Conservation (phyloP, 1,284 basidiomycete species). For the Ustilago trichophora region DNA sequence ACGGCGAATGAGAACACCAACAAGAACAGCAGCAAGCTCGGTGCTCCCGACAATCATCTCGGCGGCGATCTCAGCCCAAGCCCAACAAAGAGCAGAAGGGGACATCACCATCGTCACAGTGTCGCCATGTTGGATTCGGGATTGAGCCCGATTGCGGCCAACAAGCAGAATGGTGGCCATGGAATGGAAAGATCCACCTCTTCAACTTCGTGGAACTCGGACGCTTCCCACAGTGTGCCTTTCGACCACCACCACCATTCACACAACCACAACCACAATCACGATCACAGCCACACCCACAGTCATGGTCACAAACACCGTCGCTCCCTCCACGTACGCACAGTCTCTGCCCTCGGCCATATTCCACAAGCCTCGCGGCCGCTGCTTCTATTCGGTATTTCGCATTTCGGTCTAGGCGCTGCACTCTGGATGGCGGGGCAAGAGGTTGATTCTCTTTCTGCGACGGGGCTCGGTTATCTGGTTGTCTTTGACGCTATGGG, state of each 20-base stretch:
- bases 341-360: constrained; percentile 51
- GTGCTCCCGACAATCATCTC: constrained; percentile 5
- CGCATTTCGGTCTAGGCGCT: constrained; percentile 71
- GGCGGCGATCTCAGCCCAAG: constrained; percentile 43
- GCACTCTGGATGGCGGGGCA: constrained; percentile 90
- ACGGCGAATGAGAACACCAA: constrained; percentile 12
- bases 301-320: constrained; percentile 11
- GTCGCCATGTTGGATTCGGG: constrained; percentile 49
- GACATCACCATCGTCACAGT: constrained; percentile 56
- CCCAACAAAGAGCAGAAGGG: constrained; percentile 45
- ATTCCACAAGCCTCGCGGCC: constrained; percentile 67
- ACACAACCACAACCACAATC: constrained; percentile 6
- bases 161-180: constrained; percentile 17
- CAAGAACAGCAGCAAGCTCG: constrained; percentile 12
- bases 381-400: constrained; percentile 67
- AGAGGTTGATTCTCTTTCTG: constrained; percentile 82
- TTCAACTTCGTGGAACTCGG: constrained; percentile 23
- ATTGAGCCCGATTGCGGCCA: constrained; percentile 23
- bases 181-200: constrained; percentile 36
- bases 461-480: constrained; percentile 92
- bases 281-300: constrained; percentile 29
- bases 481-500: constrained; percentile 85
- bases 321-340: constrained; percentile 29
- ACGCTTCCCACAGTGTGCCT: constrained; percentile 7
- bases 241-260: constrained; percentile 8